phyloP scores from a whole-genome alignment of 495 filamentous ascomycete species.

The Hyphodiscus hymeniophilus region DNA sequence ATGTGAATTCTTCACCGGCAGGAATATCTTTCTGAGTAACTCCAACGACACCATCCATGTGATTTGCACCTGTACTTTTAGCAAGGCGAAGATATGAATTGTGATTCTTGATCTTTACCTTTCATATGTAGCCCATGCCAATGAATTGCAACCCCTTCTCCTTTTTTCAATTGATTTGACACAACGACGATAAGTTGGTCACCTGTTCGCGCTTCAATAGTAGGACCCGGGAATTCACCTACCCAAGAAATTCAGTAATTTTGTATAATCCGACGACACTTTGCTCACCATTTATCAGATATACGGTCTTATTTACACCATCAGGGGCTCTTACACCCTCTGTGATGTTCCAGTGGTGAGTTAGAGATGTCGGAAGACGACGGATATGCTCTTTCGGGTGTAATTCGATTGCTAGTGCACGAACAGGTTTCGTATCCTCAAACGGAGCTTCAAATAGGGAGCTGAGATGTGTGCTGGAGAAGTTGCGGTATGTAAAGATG shows the following conservation, averaged over 20 bases:
- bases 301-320: constrained; percentile 34
- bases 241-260: no score
- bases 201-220: constrained; percentile 14
- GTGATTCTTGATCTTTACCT: neutral
- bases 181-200: constrained; percentile 14
- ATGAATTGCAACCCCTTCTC: constrained; percentile 14
- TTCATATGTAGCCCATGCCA: constrained; percentile 17
- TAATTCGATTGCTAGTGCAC: neutral
- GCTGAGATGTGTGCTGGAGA: no score
- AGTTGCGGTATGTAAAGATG: no score
- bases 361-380: constrained; percentile 25
- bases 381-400: constrained; percentile 1
- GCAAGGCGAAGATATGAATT: no score
- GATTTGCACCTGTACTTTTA: constrained; percentile 8
- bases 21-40: constrained; percentile 8
- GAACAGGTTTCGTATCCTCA: no score
- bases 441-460: no score
- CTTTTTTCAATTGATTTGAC: constrained; percentile 6
- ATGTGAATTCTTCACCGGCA: constrained; percentile 4
- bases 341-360: constrained; percentile 31
- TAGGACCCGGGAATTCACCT: constrained; percentile 16
- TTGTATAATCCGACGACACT: neutral
- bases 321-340: constrained; percentile 29
- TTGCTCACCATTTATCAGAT: constrained; percentile 20
- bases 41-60: constrained; percentile 16